phyloP scores from a whole-genome alignment of 768 basidiomycete genomes.

The Hypholoma fasciculare region DNA sequence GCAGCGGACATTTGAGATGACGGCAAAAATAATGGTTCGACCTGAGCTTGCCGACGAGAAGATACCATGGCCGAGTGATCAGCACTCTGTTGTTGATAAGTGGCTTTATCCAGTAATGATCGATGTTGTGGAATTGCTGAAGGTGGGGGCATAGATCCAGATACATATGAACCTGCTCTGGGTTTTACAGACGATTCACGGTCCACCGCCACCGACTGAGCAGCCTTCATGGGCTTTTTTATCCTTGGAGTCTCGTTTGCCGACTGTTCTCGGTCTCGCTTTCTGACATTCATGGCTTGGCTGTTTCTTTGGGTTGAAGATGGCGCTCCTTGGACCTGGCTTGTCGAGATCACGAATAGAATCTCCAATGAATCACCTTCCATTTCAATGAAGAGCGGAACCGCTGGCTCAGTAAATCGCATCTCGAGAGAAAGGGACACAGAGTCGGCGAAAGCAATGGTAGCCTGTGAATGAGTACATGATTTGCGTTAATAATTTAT shows the following conservation, averaged over 20 bases:
- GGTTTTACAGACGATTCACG: constrained; percentile 11
- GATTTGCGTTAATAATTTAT: background rate
- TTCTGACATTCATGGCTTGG: constrained; percentile 27
- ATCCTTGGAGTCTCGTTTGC: constrained; percentile 39
- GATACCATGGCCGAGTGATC: background rate
- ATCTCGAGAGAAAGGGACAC: constrained; percentile 65
- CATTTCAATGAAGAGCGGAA: constrained; percentile 76
- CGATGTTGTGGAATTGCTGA: constrained; percentile 20
- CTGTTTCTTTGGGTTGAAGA: constrained; percentile 24
- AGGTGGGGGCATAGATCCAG: constrained; percentile 43
- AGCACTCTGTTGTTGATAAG: constrained; percentile 1
- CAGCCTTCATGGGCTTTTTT: constrained; percentile 57
- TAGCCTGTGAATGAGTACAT: constrained; percentile 53
- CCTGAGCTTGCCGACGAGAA: constrained; percentile 22
- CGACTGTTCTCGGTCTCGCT: constrained; percentile 45
- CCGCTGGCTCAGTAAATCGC: constrained; percentile 72
- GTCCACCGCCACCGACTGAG: constrained; percentile 33
- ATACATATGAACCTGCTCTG: constrained; percentile 22
- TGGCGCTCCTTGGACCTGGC: constrained; percentile 44
- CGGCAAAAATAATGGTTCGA: constrained; percentile 47
- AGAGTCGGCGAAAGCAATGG: constrained; percentile 76
- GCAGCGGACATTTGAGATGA: constrained; percentile 62
- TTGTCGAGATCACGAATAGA: constrained; percentile 81
- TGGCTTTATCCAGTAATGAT: constrained; percentile 2
- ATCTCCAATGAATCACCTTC: constrained; percentile 65